These are phyloP conservation scores for Calycina marina DNA, from an alignment of 2,329 filamentous ascomycete species.

Conservation along the genomic window DNA sequence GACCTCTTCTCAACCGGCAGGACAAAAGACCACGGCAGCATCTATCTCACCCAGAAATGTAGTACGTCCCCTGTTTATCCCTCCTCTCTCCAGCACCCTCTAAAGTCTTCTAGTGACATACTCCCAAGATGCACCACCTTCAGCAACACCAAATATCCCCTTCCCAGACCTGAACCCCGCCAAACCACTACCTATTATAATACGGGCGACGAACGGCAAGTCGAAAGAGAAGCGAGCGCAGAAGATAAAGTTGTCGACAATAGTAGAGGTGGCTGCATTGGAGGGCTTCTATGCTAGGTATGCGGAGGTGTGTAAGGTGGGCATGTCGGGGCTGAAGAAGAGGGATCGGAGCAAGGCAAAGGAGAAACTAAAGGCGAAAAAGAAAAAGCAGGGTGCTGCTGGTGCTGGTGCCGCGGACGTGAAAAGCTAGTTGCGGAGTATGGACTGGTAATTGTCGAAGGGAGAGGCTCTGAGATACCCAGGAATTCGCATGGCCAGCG, in stretches of 20 bases:
- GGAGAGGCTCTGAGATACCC: too few relatives aligned
- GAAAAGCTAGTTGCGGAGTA: slow-evolving; percentile 13
- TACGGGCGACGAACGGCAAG: slow-evolving; percentile 76
- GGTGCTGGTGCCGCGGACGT: slow-evolving; percentile 10
- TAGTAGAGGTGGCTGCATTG: slow-evolving; percentile 62
- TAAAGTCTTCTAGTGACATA: slow-evolving; percentile 15
- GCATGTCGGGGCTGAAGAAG: slow-evolving; percentile 85
- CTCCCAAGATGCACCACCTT: slow-evolving; percentile 10
- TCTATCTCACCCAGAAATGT: slow-evolving; percentile 67
- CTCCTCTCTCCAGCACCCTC: slow-evolving; percentile 2
- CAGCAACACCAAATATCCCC: slow-evolving; percentile 31
- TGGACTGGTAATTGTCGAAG: too few relatives aligned
- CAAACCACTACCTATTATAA: slow-evolving; percentile 54
- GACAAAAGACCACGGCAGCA: slow-evolving; percentile 55
- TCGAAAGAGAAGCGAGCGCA: slow-evolving; percentile 30
- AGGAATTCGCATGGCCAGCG: too few relatives aligned
- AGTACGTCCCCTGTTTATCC: slow-evolving; percentile 29
- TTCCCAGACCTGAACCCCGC: slow-evolving; percentile 45
- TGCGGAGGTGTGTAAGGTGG: slow-evolving; percentile 78
- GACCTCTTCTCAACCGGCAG: slow-evolving; percentile 54
- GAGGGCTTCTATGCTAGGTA: slow-evolving; percentile 74
- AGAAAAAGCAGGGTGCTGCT: slow-evolving; percentile 28
- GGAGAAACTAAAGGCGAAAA: slow-evolving; percentile 58
- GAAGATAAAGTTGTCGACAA: slow-evolving; percentile 66
- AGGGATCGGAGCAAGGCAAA: slow-evolving; percentile 79